Base-by-base conservation (phyloP, 2,329 filamentous ascomycete species). In the Xylogone sp. region DNA sequence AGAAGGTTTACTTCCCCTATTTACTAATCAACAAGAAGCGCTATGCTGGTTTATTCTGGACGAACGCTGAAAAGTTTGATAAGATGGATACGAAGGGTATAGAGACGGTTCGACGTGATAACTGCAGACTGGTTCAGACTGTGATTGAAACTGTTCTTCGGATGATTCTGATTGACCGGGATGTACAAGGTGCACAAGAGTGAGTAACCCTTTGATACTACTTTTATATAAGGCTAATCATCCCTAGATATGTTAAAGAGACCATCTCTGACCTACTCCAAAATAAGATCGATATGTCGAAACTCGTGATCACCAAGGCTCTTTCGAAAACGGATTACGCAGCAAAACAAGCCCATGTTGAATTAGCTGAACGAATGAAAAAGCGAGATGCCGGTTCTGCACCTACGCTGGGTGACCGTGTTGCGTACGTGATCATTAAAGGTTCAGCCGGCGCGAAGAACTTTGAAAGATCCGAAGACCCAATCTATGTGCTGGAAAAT, bases 51-150 rank as follows among this genome's bases (percentile, higher is more conserved):
- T 73, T 99, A 27, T 97, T 90, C 73, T 99, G 92, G 92, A 99
- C 94, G 4, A 94, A 88, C 59, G 83, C 93, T 0, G 82, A 93
- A 42, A 97, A 96, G 71, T 94, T 88, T 69, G 95, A 99, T 79
- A 99, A 97, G 77, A 99, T 99, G 95, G 94, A 99, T 71, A 97
- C 90, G 54, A 99, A 99, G 70, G 94, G 94, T 78, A 97, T 99
- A 59, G 94, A 99, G 72, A 99, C 94, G 3, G 95, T 99, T 45
- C 87, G 94, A 60, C 81, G 94, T 78, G 94, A 99, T 69, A 99
- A 99, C 67, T 99, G 94, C 67, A 78, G 94, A 48, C 75, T 99
- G 53, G 94, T 97, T 16, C 93, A 97, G 70, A 97, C 88, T 2
- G 94, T 97, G 53, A 97, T 99, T 63, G 94, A 99, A 71, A 97